Evolutionary conservation across 495 filamentous ascomycete genomes (phyloP), one percentile per base, ranked within the genome.

Genomic region (Daldinia concentrica): DNA sequence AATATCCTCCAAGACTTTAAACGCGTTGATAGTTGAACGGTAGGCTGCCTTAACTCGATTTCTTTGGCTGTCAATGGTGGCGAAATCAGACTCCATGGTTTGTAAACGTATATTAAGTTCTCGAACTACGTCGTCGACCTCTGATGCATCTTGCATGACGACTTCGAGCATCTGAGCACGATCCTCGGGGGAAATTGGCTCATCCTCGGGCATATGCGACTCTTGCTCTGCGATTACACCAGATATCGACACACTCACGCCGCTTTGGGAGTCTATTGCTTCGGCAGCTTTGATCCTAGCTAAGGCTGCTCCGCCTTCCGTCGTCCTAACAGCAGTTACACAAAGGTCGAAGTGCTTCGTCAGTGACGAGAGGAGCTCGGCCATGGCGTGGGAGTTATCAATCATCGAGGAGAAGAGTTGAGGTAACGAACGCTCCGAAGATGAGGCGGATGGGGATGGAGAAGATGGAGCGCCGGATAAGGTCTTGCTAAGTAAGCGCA

Each of bases 311-410:
- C 93, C 94, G 26, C 94, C 95, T 82, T 98, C 94, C 1, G 95
- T 97, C 66, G 95, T 91, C 69, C 93, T 92, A 30, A 98, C 90
- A 0, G 96, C 96, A 3, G 89, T 94, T 22, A 95, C 93, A 75
- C 95, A 99, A 62, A 96, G 89, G 79, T 99, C 95, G 73, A 97
- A 98, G 80, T 99, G 96, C 14, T 84, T 84, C n/a, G 93, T 94
- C 22, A 99, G 84, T 2, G 90, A 91, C 70, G 95, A 88, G 0
- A 99, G 85, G 22, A 92, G 83, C 57, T 87, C 82, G 30, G 94
- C 95, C 91, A 97, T 95, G 68, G 90, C 90, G 69, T 90, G 89
- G 0, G 95, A 94, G 67, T 94, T 89, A 57, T 84, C 84, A 73
- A 97, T 90, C 36, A 98, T 85, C 5, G 86, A 84, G 52, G 88